These are phyloP conservation scores for Serendipita sp. DNA, from an alignment of 768 basidiomycete genomes.

Conservation along the genomic window DNA sequence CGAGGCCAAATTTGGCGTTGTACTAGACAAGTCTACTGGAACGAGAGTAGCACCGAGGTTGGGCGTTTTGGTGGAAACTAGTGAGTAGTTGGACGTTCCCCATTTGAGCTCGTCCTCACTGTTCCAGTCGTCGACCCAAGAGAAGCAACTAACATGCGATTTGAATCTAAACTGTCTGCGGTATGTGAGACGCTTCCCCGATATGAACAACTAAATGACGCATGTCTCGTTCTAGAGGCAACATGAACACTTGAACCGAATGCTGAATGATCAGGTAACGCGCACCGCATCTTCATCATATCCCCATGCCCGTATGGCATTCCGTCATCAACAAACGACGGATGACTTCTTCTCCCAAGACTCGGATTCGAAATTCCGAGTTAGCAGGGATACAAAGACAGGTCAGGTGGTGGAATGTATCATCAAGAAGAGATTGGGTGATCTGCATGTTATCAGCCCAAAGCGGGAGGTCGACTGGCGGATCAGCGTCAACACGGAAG, in stretches of 20 bases:
- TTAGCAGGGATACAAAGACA: conserved; percentile 68
- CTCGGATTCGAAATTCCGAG: conserved; percentile 49
- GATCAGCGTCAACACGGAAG: conserved; percentile 82
- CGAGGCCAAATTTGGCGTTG: conserved; percentile 75
- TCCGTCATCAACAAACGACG: conserved; percentile 59
- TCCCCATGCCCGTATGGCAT: conserved; percentile 42
- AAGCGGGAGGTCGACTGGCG: conserved; percentile 79
- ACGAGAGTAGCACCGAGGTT: conserved; percentile 35
- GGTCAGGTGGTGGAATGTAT: conserved; percentile 49
- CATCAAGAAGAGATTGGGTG: conserved; percentile 67
- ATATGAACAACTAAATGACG: conserved; percentile 13
- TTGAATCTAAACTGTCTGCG: conserved; percentile 85
- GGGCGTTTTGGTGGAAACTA: conserved; percentile 70
- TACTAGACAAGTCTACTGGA: conserved; percentile 41
- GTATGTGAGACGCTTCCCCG: conserved; percentile 30
- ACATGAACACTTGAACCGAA: conserved; percentile 70
- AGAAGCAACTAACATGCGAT: conserved; percentile 46
- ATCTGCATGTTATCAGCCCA: conserved; percentile 77
- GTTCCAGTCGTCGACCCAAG: neutral
- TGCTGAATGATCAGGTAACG: conserved; percentile 69
- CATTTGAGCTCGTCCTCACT: neutral
- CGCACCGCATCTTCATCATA: conserved; percentile 36
- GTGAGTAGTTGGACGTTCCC: conserved; percentile 29
- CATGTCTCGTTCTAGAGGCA: conserved; percentile 39
- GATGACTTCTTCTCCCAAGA: conserved; percentile 58